Evolutionary conservation across 2,329 filamentous ascomycete genomes (phyloP), one percentile per base, ranked within the genome.

Genomic region (Pseudocercospora macadamiae): DNA sequence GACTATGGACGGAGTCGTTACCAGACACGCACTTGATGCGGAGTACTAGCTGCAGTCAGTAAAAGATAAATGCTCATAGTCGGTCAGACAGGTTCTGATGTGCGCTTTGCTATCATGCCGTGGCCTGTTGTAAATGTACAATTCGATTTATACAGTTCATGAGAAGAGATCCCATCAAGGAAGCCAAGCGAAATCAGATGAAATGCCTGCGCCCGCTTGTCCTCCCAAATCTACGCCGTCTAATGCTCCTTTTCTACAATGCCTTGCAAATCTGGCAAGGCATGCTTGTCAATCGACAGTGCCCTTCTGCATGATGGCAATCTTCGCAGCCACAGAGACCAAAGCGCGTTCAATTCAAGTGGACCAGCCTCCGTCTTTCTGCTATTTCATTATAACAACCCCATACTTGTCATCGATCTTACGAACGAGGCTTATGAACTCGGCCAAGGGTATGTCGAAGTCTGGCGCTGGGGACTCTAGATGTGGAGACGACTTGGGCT

Each of bases 101-200:
- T n/a, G n/a, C n/a, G 28, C 28, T 32, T 32, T 32, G 6, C 28
- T 7, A 32, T 32, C 28, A 12, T 39, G 7, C 36, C 36, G 7
- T 16, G 12, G 9, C 18, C 10, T 9, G 47, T 28, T 19, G 44
- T 59, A 55, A 60, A 51, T 57, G 58, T 60, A 60, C 54, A 57
- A 19, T 48, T 56, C 39, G 32, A 52, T 60, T 53, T 60, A 60
- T 54, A 60, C 53, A 57, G 30, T 51, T 23, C 49, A 36, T 49
- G 54, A 60, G 58, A 57, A 54, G 58, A 60, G 58, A 60, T 60
- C 37, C 42, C 49, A 30, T 16, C 21, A n/a, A 37, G 26, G 28
- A 32, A 42, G 36, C 19, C 49, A 54, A 59, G 51, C 45, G 14
- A 21, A 52, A 32, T 19, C 48, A 34, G 26, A 39, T 36, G 47